Conservation (phyloP, 352 stramenopile species). For the Globisporangium rhizosaccharum region DNA sequence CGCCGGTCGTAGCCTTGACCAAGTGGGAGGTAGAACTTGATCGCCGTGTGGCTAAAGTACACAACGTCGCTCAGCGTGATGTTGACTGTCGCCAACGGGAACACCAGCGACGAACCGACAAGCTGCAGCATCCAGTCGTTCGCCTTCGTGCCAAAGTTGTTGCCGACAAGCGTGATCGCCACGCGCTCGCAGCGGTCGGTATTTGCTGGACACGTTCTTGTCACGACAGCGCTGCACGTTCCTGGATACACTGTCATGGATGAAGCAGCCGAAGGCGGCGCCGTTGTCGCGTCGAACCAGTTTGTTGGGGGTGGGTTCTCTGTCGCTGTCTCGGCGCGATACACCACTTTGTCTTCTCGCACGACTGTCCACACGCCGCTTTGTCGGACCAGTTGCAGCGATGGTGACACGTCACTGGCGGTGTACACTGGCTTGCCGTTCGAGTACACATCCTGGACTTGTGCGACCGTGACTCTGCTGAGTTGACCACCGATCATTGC, state of each 20-base stretch:
- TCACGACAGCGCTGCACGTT: conserved; percentile 21
- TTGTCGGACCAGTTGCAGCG: conserved; percentile 27
- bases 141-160: conserved; percentile 43
- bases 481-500: conserved; percentile 13
- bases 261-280: conserved; percentile 7
- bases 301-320: conserved; percentile 22
- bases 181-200: conserved; percentile 47
- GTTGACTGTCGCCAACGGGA: conserved; percentile 20
- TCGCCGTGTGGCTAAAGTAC: conserved; percentile 53
- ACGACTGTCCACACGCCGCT: conserved; percentile 32
- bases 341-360: conserved; percentile 18
- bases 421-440: conserved; percentile 35
- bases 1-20: conserved; percentile 40
- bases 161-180: conserved; percentile 34
- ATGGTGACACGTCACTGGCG: conserved; percentile 7
- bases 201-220: conserved; percentile 24
- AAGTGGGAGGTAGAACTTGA: conserved; percentile 47
- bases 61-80: conserved; percentile 34
- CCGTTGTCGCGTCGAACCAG: conserved; percentile 25
- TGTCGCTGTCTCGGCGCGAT: conserved; percentile 17
- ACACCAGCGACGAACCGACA: conserved; percentile 8
- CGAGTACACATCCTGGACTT: conserved; percentile 28
- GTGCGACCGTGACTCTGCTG: conserved; percentile 25
- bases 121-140: conserved; percentile 43
- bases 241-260: conserved; percentile 35